These are phyloP conservation scores for Ceratobasidium sp. DNA, from an alignment of 1,284 basidiomycete species.

Conservation along the genomic window DNA sequence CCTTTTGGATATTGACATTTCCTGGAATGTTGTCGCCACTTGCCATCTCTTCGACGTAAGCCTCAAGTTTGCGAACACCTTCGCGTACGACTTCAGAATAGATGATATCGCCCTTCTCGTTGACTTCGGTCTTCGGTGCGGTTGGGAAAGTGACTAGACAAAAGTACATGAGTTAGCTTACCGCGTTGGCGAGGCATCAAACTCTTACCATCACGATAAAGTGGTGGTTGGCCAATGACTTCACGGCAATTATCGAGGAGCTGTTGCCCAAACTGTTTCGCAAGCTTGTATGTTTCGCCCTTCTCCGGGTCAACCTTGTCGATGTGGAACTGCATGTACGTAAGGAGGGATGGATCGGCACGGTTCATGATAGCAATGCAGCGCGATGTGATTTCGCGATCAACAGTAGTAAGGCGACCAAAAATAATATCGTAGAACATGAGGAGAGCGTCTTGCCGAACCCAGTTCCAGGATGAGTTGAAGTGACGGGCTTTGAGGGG, in stretches of 20 bases:
- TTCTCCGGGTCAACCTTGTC: constrained; percentile 80
- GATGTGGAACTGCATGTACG: constrained; percentile 97
- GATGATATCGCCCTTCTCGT: constrained; percentile 90
- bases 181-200: not conserved
- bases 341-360: constrained; percentile 87
- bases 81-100: constrained; percentile 95
- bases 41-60: constrained; percentile 99
- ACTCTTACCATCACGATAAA: constrained; percentile 92
- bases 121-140: constrained; percentile 93
- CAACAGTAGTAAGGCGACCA: constrained; percentile 90
- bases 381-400: constrained; percentile 94
- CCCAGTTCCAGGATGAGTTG: constrained; percentile 99
- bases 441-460: constrained; percentile 90
- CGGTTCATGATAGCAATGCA: constrained; percentile 98
- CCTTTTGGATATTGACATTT: constrained; percentile 93
- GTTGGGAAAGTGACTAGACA: constrained; percentile 92
- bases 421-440: constrained; percentile 99
- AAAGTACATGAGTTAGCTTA: constrained; percentile 28
- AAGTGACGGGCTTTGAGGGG: constrained; percentile 96
- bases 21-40: constrained; percentile 86
- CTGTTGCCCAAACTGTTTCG: constrained; percentile 96
- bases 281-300: constrained; percentile 91
- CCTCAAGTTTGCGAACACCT: constrained; percentile 96
- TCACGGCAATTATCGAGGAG: constrained; percentile 93
- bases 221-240: constrained; percentile 78